These are phyloP conservation scores for Choanephora cucurbitarum DNA, from an alignment of 371 early-diverging fungal genomes.

Conservation along the genomic window DNA sequence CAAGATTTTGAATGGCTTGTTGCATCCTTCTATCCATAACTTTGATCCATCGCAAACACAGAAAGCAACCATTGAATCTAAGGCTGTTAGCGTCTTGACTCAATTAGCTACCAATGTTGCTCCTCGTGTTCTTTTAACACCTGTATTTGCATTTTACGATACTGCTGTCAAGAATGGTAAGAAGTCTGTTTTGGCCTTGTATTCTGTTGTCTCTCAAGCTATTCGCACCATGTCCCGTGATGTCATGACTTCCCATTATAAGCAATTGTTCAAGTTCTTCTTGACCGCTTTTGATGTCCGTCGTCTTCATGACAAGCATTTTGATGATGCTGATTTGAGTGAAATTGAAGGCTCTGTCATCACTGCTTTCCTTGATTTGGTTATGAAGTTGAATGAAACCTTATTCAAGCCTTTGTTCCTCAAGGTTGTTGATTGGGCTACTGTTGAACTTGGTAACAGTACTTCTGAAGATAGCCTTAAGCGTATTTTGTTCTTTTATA, in stretches of 20 bases:
- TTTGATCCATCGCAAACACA: conserved; percentile 45
- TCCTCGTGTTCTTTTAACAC: conserved; percentile 70
- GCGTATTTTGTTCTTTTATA: conserved; percentile 80
- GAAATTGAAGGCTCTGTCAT: conserved; percentile 71
- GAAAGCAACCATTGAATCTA: conserved; percentile 48
- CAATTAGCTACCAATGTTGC: conserved; percentile 63
- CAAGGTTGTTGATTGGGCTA: conserved; percentile 90
- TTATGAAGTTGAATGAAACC: conserved; percentile 91
- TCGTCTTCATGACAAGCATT: conserved; percentile 37
- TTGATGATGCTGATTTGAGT: conserved; percentile 43
- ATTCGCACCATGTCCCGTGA: conserved; percentile 67
- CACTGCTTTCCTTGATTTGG: conserved; percentile 74
- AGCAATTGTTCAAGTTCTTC: conserved; percentile 81
- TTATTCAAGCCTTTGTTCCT: conserved; percentile 93
- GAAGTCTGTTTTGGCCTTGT: conserved; percentile 54
- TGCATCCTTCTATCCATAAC: conserved; percentile 59
- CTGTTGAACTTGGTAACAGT: conserved; percentile 55
- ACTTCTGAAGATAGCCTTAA: conserved; percentile 47
- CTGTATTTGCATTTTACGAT: conserved; percentile 67
- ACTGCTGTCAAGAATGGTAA: conserved; percentile 60
- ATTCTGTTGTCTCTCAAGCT: conserved; percentile 65
- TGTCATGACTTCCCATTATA: conserved; percentile 70
- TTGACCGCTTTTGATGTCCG: conserved; percentile 73
- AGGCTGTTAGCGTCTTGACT: conserved; percentile 52
- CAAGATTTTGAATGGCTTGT: conserved; percentile 54